A percentile compares a stretch with the other conserved stretches of the same genome.
These are phyloP conservation scores for Vicia faba DNA, from an alignment of 306 rosid genomes.

Conservation along the genomic window DNA sequence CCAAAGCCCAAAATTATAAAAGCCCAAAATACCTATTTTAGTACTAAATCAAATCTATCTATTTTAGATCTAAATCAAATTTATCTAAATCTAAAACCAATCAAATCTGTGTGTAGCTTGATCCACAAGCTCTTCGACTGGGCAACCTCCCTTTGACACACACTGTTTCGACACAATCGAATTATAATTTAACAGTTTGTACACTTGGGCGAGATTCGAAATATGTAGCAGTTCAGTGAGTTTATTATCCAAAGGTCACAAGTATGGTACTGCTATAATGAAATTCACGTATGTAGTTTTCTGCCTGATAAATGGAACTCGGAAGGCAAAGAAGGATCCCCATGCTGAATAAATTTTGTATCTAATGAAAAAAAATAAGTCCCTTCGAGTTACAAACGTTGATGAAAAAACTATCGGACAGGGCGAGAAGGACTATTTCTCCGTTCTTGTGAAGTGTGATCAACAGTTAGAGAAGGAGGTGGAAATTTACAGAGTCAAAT, in stretches of 20 bases:
- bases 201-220: conserved; percentile 95
- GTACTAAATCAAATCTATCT: too few species aligned
- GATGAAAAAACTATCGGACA: conserved; percentile 46
- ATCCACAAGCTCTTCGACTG: too few species aligned
- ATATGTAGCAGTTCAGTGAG: conserved; percentile 69
- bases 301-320: conserved; percentile 93
- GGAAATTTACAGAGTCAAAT: conserved; percentile 50
- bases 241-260: conserved; percentile 85
- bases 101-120: too few species aligned
- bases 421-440: conserved; percentile 48
- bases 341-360: conserved; percentile 52
- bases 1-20: too few species aligned
- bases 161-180: too few species aligned
- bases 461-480: conserved; percentile 53
- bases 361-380: conserved; percentile 50
- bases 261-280: conserved; percentile 90
- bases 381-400: conserved; percentile 55
- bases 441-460: conserved; percentile 57
- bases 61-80: too few species aligned
- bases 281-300: conserved; percentile 91
- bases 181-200: too few species aligned
- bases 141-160: too few species aligned
- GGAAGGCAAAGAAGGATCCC: conserved; percentile 66
- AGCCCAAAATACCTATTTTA: too few species aligned
- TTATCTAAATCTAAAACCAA: too few species aligned